A percentile compares a stretch with the other conserved stretches of the same genome.
Evolutionary conservation across 163 green algal genomes (phyloP).

Genomic region (Volvox carteri): DNA sequence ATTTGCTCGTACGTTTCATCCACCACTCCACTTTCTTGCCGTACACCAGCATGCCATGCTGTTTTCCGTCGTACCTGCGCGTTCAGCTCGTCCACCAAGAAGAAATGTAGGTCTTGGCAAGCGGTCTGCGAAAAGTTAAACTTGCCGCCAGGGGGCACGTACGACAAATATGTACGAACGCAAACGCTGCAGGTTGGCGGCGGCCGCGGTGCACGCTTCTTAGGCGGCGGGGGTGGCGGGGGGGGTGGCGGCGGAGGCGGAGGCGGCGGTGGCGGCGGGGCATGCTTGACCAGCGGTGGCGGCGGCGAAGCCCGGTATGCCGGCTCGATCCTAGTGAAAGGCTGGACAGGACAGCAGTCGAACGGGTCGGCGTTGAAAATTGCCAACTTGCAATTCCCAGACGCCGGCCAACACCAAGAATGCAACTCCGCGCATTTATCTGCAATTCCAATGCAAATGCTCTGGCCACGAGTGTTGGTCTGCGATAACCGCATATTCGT

Average conservation of each 20-base stretch:
- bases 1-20: no score
- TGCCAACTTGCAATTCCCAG: conserved; percentile 23
- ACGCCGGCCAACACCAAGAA: conserved; percentile 44
- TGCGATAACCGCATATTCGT: conserved; percentile 47
- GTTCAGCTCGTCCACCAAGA: conserved; percentile 24
- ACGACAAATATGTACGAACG: background rate
- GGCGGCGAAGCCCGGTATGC: background rate
- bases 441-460: conserved; percentile 43
- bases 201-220: background rate
- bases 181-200: background rate
- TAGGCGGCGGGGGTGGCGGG: conserved; percentile 29
- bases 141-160: background rate
- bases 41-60: no score
- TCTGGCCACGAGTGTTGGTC: conserved; percentile 15
- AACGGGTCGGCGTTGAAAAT: conserved; percentile 54
- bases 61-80: conserved; percentile 19
- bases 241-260: conserved; percentile 35
- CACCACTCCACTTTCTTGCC: no score
- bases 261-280: background rate
- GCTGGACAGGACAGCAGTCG: conserved; percentile 47
- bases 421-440: background rate
- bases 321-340: background rate
- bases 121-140: background rate
- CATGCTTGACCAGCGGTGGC: background rate
- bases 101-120: background rate